phyloP scores from a whole-genome alignment of 1,284 basidiomycete species.

The Ceraceosorus guamensis region DNA sequence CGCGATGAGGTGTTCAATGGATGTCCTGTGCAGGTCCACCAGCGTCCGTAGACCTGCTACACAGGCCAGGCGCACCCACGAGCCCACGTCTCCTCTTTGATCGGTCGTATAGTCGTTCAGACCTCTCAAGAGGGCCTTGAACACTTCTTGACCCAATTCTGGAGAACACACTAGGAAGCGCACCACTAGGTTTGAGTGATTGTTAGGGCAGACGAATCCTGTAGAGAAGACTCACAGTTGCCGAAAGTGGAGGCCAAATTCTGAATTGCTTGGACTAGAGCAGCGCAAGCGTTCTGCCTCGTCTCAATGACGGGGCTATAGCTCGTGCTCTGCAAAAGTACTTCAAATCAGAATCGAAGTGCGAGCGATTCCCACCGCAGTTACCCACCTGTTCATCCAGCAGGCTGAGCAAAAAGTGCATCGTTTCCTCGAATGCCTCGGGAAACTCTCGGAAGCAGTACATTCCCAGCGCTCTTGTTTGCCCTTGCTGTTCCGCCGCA shows the following conservation, averaged over 20 bases:
- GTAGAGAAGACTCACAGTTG: too few relatives aligned
- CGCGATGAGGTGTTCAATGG: neutral
- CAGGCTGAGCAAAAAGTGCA: constrained; percentile 7
- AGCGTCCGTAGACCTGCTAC: constrained; percentile 56
- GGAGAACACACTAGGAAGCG: too few relatives aligned
- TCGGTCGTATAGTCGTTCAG: constrained; percentile 85
- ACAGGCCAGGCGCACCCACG: constrained; percentile 79
- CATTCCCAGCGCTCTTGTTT: constrained; percentile 67
- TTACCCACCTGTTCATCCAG: neutral
- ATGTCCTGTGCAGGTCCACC: constrained; percentile 16
- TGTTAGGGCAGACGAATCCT: too few relatives aligned
- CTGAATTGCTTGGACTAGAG: constrained; percentile 52
- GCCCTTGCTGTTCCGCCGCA: constrained; percentile 64
- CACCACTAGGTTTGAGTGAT: too few relatives aligned
- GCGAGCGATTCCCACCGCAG: too few relatives aligned
- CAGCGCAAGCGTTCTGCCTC: constrained; percentile 63
- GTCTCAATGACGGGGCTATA: constrained; percentile 55
- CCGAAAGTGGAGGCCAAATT: neutral
- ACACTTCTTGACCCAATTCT: neutral
- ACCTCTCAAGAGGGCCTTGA: constrained; percentile 55
- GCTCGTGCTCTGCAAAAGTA: neutral
- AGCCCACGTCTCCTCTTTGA: constrained; percentile 92
- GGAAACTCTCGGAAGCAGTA: constrained; percentile 57
- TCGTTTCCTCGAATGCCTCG: constrained; percentile 24
- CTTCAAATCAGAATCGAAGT: too few relatives aligned